A percentile compares a stretch with the other conserved stretches of the same genome.
Evolutionary conservation across 192 early-diverging fungal genomes (phyloP).

Genomic region (Podila verticillata): DNA sequence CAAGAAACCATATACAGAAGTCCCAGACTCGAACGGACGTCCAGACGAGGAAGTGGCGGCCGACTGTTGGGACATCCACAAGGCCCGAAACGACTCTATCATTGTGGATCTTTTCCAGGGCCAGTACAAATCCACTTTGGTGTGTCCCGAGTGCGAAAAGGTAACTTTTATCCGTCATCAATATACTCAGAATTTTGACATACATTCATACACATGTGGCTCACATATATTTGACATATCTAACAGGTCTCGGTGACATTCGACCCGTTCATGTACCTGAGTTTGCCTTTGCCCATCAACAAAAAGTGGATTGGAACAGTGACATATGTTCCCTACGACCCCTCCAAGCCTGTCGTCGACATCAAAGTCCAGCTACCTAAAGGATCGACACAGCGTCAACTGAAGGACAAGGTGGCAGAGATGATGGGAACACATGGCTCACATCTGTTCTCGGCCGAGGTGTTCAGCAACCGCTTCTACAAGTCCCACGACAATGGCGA

Average conservation of each 20-base stretch:
- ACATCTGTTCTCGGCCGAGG: constrained; percentile 59
- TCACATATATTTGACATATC: constrained; percentile 58
- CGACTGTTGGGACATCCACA: constrained; percentile 69
- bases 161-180: constrained; percentile 66
- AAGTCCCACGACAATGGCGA: constrained; percentile 65
- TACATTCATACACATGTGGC: constrained; percentile 42
- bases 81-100: constrained; percentile 80
- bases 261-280: constrained; percentile 91
- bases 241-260: constrained; percentile 81
- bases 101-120: constrained; percentile 96
- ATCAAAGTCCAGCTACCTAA: constrained; percentile 69
- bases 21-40: constrained; percentile 43
- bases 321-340: constrained; percentile 65
- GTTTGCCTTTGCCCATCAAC: constrained; percentile 84
- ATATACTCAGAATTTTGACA: constrained; percentile 42
- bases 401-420: constrained; percentile 70
- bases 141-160: constrained; percentile 76
- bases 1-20: constrained; percentile 54
- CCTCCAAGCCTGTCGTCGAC: constrained; percentile 43
- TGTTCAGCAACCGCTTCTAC: constrained; percentile 64
- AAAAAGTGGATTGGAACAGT: constrained; percentile 54
- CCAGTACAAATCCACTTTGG: constrained; percentile 71
- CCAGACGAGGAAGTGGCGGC: constrained; percentile 59
- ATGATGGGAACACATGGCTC: constrained; percentile 55
- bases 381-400: constrained; percentile 67